Conservation (phyloP, 805 yeast species). For the Teunomyces gatunensis region DNA sequence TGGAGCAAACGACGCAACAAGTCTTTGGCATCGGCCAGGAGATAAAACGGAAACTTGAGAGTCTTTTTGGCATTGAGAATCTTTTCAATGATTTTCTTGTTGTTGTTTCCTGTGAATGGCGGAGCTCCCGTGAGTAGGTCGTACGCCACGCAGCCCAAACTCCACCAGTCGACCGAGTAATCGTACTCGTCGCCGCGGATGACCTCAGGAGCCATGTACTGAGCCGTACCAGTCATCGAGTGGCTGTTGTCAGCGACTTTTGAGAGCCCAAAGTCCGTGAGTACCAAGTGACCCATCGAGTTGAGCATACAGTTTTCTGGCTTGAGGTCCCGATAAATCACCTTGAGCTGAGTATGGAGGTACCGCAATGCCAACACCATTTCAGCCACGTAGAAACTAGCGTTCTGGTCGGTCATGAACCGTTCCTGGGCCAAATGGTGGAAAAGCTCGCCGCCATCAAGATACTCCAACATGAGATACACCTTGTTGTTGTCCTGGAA, state of each 20-base stretch:
- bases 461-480: constrained; percentile 42
- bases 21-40: constrained; percentile 42
- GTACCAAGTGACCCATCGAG: constrained; percentile 38
- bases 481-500: constrained; percentile 44
- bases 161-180: constrained; percentile 48
- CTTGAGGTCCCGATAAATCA: constrained; percentile 43
- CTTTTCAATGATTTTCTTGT: constrained; percentile 39
- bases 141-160: constrained; percentile 43
- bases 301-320: constrained; percentile 48
- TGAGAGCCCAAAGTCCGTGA: constrained; percentile 45
- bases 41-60: constrained; percentile 39
- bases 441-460: constrained; percentile 46
- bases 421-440: constrained; percentile 34
- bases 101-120: constrained; percentile 43
- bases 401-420: constrained; percentile 32
- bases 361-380: constrained; percentile 40
- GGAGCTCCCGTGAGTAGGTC: constrained; percentile 45
- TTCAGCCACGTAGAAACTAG: constrained; percentile 43
- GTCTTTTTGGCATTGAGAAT: constrained; percentile 30
- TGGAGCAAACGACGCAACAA: constrained; percentile 37
- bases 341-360: constrained; percentile 35
- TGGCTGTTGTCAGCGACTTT: constrained; percentile 27
- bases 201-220: constrained; percentile 50
- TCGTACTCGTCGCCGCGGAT: constrained; percentile 39
- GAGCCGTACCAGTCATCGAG: constrained; percentile 45